Evolutionary conservation across 129 eudicot genomes (phyloP).

Genomic region (Chrysanthemum lavandulifolium): DNA sequence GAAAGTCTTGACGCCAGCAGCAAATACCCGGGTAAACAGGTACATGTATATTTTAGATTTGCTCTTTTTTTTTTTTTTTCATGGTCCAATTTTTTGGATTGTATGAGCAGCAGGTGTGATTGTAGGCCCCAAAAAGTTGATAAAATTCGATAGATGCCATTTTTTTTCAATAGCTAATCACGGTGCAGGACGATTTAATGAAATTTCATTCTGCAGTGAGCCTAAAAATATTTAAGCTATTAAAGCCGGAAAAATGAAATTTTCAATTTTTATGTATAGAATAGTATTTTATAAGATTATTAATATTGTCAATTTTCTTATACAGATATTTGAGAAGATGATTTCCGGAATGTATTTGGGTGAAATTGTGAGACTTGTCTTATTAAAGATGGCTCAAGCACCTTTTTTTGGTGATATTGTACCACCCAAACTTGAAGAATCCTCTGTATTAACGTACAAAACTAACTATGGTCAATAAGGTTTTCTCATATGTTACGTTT

Average conservation of each 20-base stretch:
- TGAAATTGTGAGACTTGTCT: constrained; percentile 72
- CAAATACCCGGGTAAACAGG: constrained; percentile 85
- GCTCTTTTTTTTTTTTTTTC: background rate
- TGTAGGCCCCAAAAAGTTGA: too few species aligned
- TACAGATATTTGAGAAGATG: constrained; percentile 70
- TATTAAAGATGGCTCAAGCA: constrained; percentile 72
- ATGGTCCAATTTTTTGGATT: background rate
- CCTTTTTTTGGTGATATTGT: constrained; percentile 66
- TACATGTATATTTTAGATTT: constrained; percentile 1
- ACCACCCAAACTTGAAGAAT: constrained; percentile 63
- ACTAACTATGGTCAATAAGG: constrained; percentile 7
- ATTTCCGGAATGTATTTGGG: constrained; percentile 90
- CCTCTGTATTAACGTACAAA: constrained; percentile 64
- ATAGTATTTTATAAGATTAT: too few species aligned
- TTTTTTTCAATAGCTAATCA: too few species aligned
- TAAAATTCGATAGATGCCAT: too few species aligned
- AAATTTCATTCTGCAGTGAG: too few species aligned
- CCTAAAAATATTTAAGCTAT: too few species aligned
- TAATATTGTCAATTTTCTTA: background rate
- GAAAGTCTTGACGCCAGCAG: constrained; percentile 64
- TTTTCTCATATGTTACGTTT: background rate
- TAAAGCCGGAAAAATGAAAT: too few species aligned
- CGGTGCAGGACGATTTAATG: too few species aligned
- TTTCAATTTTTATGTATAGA: too few species aligned
- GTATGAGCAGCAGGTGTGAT: too few species aligned